Evolutionary conservation across 805 yeast genomes (phyloP).

Genomic region (Wickerhamomyces canadensis): DNA sequence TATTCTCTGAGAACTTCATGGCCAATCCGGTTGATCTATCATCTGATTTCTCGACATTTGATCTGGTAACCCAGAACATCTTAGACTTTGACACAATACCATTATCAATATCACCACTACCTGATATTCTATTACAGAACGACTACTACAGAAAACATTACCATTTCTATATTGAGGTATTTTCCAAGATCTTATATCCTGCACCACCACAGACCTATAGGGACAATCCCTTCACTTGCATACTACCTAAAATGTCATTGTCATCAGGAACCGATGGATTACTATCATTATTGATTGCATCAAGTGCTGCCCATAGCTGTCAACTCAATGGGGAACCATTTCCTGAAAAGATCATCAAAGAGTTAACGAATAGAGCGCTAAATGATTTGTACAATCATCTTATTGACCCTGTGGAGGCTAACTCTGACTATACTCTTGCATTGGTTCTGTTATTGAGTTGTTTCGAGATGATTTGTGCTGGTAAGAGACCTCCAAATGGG

Average conservation of each 20-base stretch:
- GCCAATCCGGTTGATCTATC: neutral
- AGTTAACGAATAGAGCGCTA: constrained; percentile 50
- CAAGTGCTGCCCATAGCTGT: constrained; percentile 37
- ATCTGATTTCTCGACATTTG: neutral
- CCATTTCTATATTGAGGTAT: constrained; percentile 56
- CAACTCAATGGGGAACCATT: constrained; percentile 16
- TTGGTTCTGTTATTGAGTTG: constrained; percentile 54
- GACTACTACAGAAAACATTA: constrained; percentile 57
- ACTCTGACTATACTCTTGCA: constrained; percentile 63
- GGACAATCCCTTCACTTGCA: constrained; percentile 60
- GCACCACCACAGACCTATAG: constrained; percentile 50
- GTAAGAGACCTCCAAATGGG: constrained; percentile 26
- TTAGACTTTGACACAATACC: constrained; percentile 8
- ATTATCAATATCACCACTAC: constrained; percentile 34
- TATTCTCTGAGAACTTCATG: constrained; percentile 1
- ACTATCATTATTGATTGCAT: constrained; percentile 49
- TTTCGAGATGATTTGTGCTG: constrained; percentile 43
- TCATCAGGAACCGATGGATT: constrained; percentile 47
- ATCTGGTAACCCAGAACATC: neutral
- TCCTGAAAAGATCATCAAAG: constrained; percentile 38
- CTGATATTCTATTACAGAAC: constrained; percentile 53
- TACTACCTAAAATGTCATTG: constrained; percentile 66
- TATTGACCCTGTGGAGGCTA: constrained; percentile 44
- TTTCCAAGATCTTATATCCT: constrained; percentile 59
- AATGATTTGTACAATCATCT: constrained; percentile 48